Conservation (phyloP, 257 asterid species). For the Forsythia suspensa region DNA sequence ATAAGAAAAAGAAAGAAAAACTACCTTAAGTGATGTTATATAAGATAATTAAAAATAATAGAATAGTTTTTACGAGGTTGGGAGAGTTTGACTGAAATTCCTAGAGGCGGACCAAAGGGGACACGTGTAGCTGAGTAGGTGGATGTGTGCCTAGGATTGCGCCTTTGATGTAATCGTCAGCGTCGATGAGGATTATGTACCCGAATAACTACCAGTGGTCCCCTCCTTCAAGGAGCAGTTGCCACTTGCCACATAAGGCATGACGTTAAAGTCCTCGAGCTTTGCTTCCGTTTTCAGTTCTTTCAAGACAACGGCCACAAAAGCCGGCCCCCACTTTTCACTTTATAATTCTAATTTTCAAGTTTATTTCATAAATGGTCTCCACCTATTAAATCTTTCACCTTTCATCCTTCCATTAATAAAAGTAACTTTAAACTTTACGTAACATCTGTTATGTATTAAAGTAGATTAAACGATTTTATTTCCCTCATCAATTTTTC, state of each 20-base stretch:
- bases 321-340: not conserved
- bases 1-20: not conserved
- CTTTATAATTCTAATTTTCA: not conserved
- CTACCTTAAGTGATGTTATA: not conserved
- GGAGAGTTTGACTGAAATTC: not conserved
- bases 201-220: not conserved
- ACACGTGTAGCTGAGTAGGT: not conserved
- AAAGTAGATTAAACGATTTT: too few relatives aligned
- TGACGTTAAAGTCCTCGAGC: not conserved
- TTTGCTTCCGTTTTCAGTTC: not conserved
- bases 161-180: not conserved
- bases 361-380: not conserved
- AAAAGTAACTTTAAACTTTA: too few relatives aligned
- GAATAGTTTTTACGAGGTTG: too few relatives aligned
- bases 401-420: too few relatives aligned
- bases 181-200: not conserved
- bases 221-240: not conserved
- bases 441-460: not conserved
- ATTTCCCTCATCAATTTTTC: not conserved
- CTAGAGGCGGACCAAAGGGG: not conserved
- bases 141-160: not conserved
- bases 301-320: not conserved
- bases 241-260: not conserved
- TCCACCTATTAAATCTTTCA: too few relatives aligned
- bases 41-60: too few relatives aligned